Percentiles rank a stretch among this genome's conserved stretches.
phyloP scores from a whole-genome alignment of 306 rosid genomes.

The Pterocarpus macrocarpus region DNA sequence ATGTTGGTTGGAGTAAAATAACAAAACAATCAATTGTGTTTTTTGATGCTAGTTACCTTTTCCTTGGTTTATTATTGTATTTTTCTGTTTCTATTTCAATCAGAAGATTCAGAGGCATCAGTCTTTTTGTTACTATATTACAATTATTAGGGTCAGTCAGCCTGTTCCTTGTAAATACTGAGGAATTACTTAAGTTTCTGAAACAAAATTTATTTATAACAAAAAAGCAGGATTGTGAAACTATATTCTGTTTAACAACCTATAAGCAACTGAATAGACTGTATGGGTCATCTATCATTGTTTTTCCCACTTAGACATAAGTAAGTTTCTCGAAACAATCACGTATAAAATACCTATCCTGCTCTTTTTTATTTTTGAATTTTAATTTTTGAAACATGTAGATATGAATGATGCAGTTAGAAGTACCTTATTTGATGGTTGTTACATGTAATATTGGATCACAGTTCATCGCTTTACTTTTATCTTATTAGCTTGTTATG shows the following conservation, averaged over 20 bases:
- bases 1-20: not conserved
- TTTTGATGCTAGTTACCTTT: not conserved
- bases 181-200: conserved; percentile 6
- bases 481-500: not conserved
- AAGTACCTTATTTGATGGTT: conserved; percentile 30
- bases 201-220: conserved; percentile 2
- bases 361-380: not conserved
- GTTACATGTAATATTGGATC: conserved; percentile 13
- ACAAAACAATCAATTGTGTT: not conserved
- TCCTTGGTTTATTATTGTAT: conserved; percentile 2
- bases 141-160: conserved; percentile 11
- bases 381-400: not conserved
- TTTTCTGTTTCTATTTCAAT: conserved; percentile 10
- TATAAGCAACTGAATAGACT: conserved; percentile 7
- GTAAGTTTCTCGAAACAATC: not conserved
- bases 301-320: conserved; percentile 10
- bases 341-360: not conserved
- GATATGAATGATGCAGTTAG: not conserved
- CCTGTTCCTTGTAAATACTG: conserved; percentile 1
- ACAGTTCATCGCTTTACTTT: conserved; percentile 6
- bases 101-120: conserved; percentile 5
- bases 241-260: conserved; percentile 21
- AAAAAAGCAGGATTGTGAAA: conserved; percentile 8
- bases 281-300: conserved; percentile 5
- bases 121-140: conserved; percentile 14